Conservation (phyloP, 1,284 basidiomycete genomes). For the Chiua sp. region DNA sequence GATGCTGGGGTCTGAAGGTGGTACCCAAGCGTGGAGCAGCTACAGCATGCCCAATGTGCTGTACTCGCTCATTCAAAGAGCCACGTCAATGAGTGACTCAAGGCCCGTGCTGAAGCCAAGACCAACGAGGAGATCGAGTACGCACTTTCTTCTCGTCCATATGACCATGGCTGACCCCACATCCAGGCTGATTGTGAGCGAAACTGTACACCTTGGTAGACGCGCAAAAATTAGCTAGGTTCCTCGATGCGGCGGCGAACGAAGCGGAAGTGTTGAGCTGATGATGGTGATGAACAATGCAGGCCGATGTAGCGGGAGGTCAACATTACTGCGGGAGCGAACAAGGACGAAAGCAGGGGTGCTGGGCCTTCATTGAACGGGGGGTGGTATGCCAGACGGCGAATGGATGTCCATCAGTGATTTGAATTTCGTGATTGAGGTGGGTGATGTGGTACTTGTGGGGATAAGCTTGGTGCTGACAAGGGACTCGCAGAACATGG, state of each 20-base stretch:
- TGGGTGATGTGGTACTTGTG: constrained; percentile 43
- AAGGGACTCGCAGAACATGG: constrained; percentile 75
- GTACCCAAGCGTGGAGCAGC: constrained; percentile 87
- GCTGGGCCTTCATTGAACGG: constrained; percentile 16
- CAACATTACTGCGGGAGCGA: constrained; percentile 18
- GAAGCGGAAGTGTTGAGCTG: constrained; percentile 95
- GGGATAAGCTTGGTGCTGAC: constrained; percentile 7
- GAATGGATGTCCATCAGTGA: constrained; percentile 91
- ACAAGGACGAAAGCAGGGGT: constrained; percentile 32
- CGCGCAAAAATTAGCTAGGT: constrained; percentile 89
- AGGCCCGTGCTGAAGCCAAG: constrained; percentile 82
- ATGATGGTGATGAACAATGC: constrained; percentile 97
- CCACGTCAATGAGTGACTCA: constrained; percentile 92
- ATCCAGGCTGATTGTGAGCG: constrained; percentile 79
- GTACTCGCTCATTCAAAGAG: constrained; percentile 97
- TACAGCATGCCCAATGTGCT: constrained; percentile 98
- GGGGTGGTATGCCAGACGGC: constrained; percentile 79
- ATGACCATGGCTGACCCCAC: constrained; percentile 7
- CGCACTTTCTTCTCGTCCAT: constrained; percentile 36
- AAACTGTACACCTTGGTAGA: constrained; percentile 96
- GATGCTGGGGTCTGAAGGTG: constrained; percentile 76
- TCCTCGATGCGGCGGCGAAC: constrained; percentile 75
- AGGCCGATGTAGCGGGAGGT: constrained; percentile 71
- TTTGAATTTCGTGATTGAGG: constrained; percentile 94
- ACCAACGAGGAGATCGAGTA: constrained; percentile 83